Evolutionary conservation across 1,139 yeast species (phyloP), one percentile per base, ranked within the genome.

Genomic region (Hyphopichia wangnamkhiaoensis): DNA sequence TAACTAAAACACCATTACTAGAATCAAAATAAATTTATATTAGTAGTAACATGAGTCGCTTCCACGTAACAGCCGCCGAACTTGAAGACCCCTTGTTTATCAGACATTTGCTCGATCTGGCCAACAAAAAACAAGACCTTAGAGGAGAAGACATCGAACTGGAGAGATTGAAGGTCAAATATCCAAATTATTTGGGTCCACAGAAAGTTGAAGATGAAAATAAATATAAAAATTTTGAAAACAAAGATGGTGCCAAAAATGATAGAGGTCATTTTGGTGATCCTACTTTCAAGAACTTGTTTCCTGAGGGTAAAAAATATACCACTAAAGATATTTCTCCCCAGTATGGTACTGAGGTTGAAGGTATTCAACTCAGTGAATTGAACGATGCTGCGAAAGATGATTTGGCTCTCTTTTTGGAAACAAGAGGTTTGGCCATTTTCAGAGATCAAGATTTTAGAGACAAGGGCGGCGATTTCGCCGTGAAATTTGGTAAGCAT

Each of bases 401-500:
- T 43, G 68, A 63, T 40, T 55, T 63, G 43, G 68, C 68, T 7
- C 52, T 63, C 34, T 54, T 49, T 31, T 50, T 63, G 39, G 68
- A 59, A 23, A 61, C 57, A 30, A 54, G 68, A 49, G 66, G 65
- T 10, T 56, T 63, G 35, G 61, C 52, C 4, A 50, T 63, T 23
- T 63, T 63, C 42, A 54, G 64, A 38, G 52, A 61, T 39, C 68
- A 63, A 44, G 68, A 63, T 38, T 55, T 62, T 42, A 54, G 63
- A 38, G 60, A 56, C 31, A 58, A 63, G 45, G 65, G 65, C 5
- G 61, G 65, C 2, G 52, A 49, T 3, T 58, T 59, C 38, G 62
- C 61, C 6, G 54, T 48, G 31, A 50, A 59, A 29, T 63, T 60
- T 45, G 67, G 65, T 7, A 46, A 49, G 37, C 53, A 63, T 43